phyloP scores from a whole-genome alignment of 352 stramenopile species.

The Phytophthora tentaculata region DNA sequence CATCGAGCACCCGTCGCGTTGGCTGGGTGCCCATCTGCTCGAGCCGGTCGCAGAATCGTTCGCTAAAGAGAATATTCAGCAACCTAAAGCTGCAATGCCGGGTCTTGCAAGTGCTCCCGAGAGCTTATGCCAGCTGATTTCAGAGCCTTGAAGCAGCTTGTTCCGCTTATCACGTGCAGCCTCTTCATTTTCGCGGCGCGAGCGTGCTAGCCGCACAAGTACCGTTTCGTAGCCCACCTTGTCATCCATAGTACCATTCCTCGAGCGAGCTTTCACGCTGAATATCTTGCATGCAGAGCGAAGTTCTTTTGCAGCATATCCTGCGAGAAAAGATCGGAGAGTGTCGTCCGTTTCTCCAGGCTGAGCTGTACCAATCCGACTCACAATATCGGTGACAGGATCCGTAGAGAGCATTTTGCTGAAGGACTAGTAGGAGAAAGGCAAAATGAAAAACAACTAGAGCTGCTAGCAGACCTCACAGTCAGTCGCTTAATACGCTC shows the following conservation, averaged over 20 bases:
- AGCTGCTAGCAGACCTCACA: too few relatives aligned
- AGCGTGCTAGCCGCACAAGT: not conserved
- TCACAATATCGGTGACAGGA: not conserved
- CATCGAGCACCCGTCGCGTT: not conserved
- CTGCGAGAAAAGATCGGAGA: not conserved
- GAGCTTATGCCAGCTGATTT: too few relatives aligned
- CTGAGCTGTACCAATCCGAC: not conserved
- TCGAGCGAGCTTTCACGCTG: not conserved
- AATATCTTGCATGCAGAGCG: not conserved
- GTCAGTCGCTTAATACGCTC: too few relatives aligned
- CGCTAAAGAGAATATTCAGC: not conserved
- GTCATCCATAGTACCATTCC: not conserved
- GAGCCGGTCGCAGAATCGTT: not conserved
- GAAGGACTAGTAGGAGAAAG: too few relatives aligned
- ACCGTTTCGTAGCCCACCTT: not conserved
- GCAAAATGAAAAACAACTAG: too few relatives aligned
- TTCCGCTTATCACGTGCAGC: not conserved
- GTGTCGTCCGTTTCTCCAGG: not conserved
- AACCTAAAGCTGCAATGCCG: too few relatives aligned
- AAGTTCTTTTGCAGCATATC: not conserved
- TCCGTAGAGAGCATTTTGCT: too few relatives aligned
- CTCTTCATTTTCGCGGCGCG: not conserved
- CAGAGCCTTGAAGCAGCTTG: too few relatives aligned
- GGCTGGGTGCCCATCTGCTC: not conserved
- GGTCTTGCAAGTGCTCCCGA: too few relatives aligned